These are phyloP conservation scores for Allomyces macrogynus DNA, from an alignment of 192 early-diverging fungal species.

Conservation along the genomic window DNA sequence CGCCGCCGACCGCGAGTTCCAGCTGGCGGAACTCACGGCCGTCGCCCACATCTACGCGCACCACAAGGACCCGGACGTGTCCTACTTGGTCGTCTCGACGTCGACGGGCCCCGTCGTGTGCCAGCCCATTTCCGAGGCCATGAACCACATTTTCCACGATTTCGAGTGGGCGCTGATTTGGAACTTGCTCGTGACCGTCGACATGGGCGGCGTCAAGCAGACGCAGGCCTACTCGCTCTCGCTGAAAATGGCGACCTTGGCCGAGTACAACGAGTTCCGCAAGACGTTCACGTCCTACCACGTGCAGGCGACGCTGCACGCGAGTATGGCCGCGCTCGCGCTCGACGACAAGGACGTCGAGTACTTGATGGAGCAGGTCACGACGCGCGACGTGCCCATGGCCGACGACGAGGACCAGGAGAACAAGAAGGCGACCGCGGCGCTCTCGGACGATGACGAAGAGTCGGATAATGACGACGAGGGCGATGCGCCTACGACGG, in stretches of 20 bases:
- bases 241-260: not conserved
- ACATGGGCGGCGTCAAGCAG: not conserved
- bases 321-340: not conserved
- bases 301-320: not conserved
- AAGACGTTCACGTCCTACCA: not conserved
- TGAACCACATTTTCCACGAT: not conserved
- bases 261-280: not conserved
- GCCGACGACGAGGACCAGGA: not conserved
- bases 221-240: not conserved
- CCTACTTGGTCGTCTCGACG: not conserved
- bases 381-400: not conserved
- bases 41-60: not conserved
- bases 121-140: not conserved
- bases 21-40: not conserved
- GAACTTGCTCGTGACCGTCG: not conserved
- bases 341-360: not conserved
- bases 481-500: conserved; percentile 12
- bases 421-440: conserved; percentile 8
- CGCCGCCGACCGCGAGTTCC: not conserved
- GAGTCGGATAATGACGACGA: conserved; percentile 7
- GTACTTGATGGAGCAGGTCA: not conserved
- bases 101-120: not conserved
- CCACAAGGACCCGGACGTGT: not conserved
- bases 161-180: not conserved
- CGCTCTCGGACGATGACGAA: conserved; percentile 6